Base-by-base conservation (phyloP, 257 asterid genomes). In the Jasminum sambac region DNA sequence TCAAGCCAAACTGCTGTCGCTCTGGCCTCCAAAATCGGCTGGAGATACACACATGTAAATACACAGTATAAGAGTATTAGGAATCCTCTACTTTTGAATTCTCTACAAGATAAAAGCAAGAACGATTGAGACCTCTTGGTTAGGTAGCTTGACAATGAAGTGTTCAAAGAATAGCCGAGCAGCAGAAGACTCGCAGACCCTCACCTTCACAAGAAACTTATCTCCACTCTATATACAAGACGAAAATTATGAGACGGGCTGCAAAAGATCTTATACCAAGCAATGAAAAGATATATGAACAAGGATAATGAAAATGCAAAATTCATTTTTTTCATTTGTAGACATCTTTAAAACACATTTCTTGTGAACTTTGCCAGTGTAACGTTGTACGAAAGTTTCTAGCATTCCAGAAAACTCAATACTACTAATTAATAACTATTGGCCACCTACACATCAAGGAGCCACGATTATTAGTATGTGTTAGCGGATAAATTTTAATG, bases 1-100 rank as follows among this genome's bases (percentile, higher is more conserved):
- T 89, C 90, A 64, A 91, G 97, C 92, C 95, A 95, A 64, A 81
- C 97, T 62, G 90, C 95, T 14, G 89, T 89, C 25, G 85, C 95
- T 70, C 58, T 88, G 34, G 99, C 99, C 87, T 91, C 98, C 72
- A 89, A 40, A 25, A 95, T 69, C 2, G 89, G 96, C 99, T 95
- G 84, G 48, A 69, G 63, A 75, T 63, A 21, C 14, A 30, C 3
- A 58, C 1, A 59, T 30, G 4, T 4, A 30, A 30, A 30, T 4
- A 46, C 11, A 72, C 36, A 26, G 60, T 36, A 63, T 38, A 14
- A 50, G 10, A 65, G 57, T 36, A 65, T 73, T 59, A 73, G 19
- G 60, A 70, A 58, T 36, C 39, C 46, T 30, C 62, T 19, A 16
- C 55, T 10, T 23, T 52, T 36, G 58, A 68, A 42, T 25, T 55